These are phyloP conservation scores for Lipomyces chichibuensis DNA, from an alignment of 805 yeast species.

Conservation along the genomic window DNA sequence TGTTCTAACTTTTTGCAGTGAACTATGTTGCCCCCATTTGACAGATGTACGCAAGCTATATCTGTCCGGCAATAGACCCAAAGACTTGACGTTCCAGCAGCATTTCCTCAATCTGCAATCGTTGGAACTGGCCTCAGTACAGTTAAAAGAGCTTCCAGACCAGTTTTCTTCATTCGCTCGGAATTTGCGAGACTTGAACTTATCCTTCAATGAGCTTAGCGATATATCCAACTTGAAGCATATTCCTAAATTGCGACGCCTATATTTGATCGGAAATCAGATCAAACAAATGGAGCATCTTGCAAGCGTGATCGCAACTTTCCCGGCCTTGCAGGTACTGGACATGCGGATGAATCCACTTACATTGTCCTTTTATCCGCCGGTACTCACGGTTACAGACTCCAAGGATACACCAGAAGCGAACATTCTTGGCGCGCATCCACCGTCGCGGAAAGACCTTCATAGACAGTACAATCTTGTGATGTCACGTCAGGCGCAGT, in stretches of 20 bases:
- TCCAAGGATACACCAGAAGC: background rate
- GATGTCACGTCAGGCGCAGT: constrained; percentile 28
- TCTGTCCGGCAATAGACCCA: constrained; percentile 46
- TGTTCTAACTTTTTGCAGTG: constrained; percentile 4
- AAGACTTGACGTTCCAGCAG: constrained; percentile 31
- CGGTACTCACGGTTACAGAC: constrained; percentile 16
- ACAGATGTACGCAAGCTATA: constrained; percentile 46
- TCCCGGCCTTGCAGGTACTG: constrained; percentile 36
- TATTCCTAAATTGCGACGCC: constrained; percentile 39
- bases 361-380: constrained; percentile 38
- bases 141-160: constrained; percentile 38
- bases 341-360: constrained; percentile 44
- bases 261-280: constrained; percentile 41
- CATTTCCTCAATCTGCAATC: constrained; percentile 42
- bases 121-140: constrained; percentile 41
- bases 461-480: constrained; percentile 26
- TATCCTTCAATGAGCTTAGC: constrained; percentile 40
- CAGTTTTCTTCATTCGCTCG: constrained; percentile 37
- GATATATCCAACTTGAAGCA: constrained; percentile 39
- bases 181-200: constrained; percentile 44
- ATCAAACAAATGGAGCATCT: constrained; percentile 35
- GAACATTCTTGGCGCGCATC: constrained; percentile 5
- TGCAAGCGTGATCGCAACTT: constrained; percentile 31
- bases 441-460: constrained; percentile 11
- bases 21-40: constrained; percentile 27